Evolutionary conservation across 257 asterid genomes (phyloP).

Genomic region (Orobanche coerulescens): DNA sequence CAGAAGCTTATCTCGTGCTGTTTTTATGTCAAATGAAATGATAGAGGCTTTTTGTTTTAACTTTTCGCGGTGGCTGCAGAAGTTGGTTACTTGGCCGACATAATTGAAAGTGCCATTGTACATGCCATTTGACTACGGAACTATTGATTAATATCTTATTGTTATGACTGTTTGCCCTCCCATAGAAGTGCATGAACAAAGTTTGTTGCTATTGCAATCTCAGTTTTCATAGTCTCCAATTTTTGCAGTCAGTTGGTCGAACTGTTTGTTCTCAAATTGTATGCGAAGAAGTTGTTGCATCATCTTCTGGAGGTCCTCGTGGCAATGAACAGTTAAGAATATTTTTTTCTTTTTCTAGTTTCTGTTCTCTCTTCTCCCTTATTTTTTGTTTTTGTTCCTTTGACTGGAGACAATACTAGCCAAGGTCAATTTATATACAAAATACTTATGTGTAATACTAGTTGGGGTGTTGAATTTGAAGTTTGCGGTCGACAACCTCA

Average conservation of each 20-base stretch:
- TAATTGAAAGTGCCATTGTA: not conserved
- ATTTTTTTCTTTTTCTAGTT: not conserved
- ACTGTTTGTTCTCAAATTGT: conserved; percentile 52
- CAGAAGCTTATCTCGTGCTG: too few relatives aligned
- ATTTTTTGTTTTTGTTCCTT: not conserved
- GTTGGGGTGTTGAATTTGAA: not conserved
- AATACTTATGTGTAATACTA: not conserved
- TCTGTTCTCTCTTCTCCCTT: not conserved
- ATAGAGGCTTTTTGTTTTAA: too few relatives aligned
- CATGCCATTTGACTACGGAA: not conserved
- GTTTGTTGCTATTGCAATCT: too few relatives aligned
- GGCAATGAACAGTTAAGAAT: conserved; percentile 78
- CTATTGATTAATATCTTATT: not conserved
- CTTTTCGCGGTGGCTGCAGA: too few relatives aligned
- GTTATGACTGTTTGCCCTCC: not conserved
- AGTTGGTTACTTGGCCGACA: too few relatives aligned
- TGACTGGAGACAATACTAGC: too few relatives aligned
- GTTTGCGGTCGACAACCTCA: too few relatives aligned
- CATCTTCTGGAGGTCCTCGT: conserved; percentile 77
- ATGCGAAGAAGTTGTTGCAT: conserved; percentile 58
- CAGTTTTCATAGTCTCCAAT: conserved; percentile 13
- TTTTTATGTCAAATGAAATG: too few relatives aligned
- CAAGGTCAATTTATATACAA: too few relatives aligned
- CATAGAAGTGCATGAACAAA: too few relatives aligned
- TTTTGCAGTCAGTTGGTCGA: conserved; percentile 57